These are phyloP conservation scores for Leccinum sublutescens DNA, from an alignment of 768 basidiomycete genomes.

Conservation along the genomic window DNA sequence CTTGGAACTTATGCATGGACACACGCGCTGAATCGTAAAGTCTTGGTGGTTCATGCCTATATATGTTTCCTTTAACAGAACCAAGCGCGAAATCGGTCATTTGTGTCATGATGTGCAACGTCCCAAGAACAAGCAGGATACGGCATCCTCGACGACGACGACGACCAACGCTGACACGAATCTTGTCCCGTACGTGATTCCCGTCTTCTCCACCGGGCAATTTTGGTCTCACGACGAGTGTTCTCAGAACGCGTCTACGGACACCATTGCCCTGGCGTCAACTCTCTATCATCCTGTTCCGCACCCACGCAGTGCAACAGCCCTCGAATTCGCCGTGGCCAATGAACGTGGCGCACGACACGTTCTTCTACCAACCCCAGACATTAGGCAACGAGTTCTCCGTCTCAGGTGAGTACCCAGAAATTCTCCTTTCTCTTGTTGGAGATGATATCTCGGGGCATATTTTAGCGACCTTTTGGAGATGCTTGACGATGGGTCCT, in stretches of 20 bases:
- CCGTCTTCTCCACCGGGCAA: neutral
- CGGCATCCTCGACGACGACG: constrained; percentile 7
- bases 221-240: neutral
- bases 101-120: constrained; percentile 87
- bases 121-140: constrained; percentile 47
- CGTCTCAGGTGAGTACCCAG: constrained; percentile 61
- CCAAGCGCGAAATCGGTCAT: constrained; percentile 96
- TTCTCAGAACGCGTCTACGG: constrained; percentile 25
- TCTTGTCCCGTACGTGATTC: constrained; percentile 23
- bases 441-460: neutral
- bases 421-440: neutral
- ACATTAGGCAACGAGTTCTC: constrained; percentile 81
- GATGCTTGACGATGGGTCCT: constrained; percentile 72
- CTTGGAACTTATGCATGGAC: too few species aligned
- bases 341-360: constrained; percentile 45
- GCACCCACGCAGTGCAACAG: constrained; percentile 16
- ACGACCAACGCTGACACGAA: constrained; percentile 32
- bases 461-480: neutral
- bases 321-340: constrained; percentile 50
- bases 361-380: constrained; percentile 71
- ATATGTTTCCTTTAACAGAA: constrained; percentile 42
- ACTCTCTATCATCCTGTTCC: too few species aligned
- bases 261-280: too few species aligned
- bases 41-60: too few species aligned
- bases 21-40: too few species aligned